phyloP scores from a whole-genome alignment of 2,329 filamentous ascomycete genomes.

The Rasamsonia emersonii region DNA sequence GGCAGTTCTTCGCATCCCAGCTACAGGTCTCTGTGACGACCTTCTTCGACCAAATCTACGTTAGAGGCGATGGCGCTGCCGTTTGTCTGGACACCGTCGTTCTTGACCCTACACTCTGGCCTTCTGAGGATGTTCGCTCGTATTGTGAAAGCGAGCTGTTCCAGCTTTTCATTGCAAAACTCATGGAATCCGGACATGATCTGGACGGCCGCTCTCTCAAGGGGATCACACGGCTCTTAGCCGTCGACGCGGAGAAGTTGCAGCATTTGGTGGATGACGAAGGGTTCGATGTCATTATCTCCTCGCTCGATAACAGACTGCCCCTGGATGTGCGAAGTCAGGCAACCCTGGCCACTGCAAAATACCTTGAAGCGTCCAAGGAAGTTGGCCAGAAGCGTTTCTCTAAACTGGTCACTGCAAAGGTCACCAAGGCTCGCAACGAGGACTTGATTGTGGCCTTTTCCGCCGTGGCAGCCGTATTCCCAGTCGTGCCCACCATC shows the following conservation, averaged over 20 bases:
- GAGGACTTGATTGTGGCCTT: conserved; percentile 89
- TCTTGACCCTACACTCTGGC: conserved; percentile 38
- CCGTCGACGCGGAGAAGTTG: conserved; percentile 44
- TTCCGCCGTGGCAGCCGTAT: conserved; percentile 80
- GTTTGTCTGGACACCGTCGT: conserved; percentile 40
- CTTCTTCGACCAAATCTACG: conserved; percentile 42
- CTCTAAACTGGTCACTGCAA: conserved; percentile 63
- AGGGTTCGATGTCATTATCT: conserved; percentile 75
- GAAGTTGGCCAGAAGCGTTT: conserved; percentile 63
- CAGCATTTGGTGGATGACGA: conserved; percentile 52
- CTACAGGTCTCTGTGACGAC: conserved; percentile 37
- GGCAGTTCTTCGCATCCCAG: conserved; percentile 34
- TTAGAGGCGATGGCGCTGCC: conserved; percentile 38
- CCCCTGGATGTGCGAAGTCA: conserved; percentile 66
- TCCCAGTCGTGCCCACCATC: conserved; percentile 72
- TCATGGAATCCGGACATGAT: conserved; percentile 86
- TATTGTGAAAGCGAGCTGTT: conserved; percentile 42
- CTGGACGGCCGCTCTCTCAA: conserved; percentile 53
- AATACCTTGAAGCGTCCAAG: conserved; percentile 69
- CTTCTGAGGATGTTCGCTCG: conserved; percentile 31
- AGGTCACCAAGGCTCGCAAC: conserved; percentile 64
- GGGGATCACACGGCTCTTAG: conserved; percentile 50
- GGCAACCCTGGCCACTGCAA: conserved; percentile 71
- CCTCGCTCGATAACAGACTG: conserved; percentile 76
- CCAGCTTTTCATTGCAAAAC: conserved; percentile 67